Evolutionary conservation across 1,284 basidiomycete species (phyloP), one percentile per base, ranked within the genome.

Genomic region (Neolentinus lepideus): DNA sequence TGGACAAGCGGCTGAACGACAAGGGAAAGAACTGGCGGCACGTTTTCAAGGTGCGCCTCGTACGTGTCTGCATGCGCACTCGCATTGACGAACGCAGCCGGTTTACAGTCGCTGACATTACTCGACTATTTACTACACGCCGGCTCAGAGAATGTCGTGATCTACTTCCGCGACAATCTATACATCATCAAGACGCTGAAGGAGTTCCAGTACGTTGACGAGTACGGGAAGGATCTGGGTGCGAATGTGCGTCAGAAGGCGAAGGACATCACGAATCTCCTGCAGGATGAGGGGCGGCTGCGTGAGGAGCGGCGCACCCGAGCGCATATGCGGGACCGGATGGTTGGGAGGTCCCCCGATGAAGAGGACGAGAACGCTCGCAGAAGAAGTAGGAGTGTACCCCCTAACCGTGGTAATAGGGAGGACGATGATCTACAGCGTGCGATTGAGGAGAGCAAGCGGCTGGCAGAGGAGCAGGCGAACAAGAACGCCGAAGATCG

Each of bases 21-120:
- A 99, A 98, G 77, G 97, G 97, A 43, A 99, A 99, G 84, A 98
- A 99, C 68, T 99, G 97, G 97, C 81, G 96, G 53, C 97, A 99
- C 78, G 97, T 99, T 59, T 99, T 98, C 84, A 99, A 99, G 80
- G 92, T 87, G 60, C 59, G 74, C 67, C 47, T 55, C 36, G 9
- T 21, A 38, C 11, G 12, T 24, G 54, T 54, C 14, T 14, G 19
- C 31, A 33, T 33, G 25, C 19, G 2, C 8, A 9, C 36, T 19
- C 25, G 14, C 12, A 16, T 25, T 50, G 47, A 29, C 38, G 22
- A 31, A 22, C 46, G 36, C 24, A 19, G 24, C 26, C 9, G n/a
- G 3, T 38, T 9, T 14, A 9, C 62, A 94, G 90, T 92, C 94
- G 52, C 79, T 99, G 55, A 98, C 95, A 0, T 81, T 99, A 10